phyloP scores from a whole-genome alignment of 2,329 filamentous ascomycete genomes.

The Cercospora zeae-maydis region DNA sequence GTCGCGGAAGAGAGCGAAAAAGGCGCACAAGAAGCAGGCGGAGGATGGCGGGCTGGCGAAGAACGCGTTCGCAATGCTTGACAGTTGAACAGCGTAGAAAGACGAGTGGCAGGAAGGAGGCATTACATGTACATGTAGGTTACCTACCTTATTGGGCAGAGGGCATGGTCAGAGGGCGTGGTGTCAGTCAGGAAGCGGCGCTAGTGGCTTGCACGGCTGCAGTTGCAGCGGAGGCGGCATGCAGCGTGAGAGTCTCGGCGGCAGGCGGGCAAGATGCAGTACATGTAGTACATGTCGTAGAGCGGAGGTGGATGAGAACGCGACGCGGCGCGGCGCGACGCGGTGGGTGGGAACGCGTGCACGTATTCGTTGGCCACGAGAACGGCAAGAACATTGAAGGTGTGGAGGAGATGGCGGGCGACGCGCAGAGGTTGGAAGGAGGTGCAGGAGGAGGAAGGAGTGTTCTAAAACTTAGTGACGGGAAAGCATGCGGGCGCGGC shows the following conservation, averaged over 20 bases:
- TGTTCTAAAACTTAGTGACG: too few relatives aligned
- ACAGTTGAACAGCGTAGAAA: slow-evolving; percentile 4
- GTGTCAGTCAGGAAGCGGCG: background rate
- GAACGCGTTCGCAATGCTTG: slow-evolving; percentile 25
- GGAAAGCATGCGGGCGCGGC: background rate
- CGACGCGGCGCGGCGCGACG: too few relatives aligned
- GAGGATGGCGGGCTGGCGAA: slow-evolving; percentile 2
- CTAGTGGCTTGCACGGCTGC: slow-evolving; percentile 3
- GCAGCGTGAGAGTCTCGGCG: background rate
- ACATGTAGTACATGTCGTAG: too few relatives aligned
- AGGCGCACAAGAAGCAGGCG: slow-evolving; percentile 63
- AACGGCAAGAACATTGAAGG: too few relatives aligned
- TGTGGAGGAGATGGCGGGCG: background rate
- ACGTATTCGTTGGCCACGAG: too few relatives aligned
- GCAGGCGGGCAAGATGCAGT: background rate
- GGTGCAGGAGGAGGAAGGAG: background rate
- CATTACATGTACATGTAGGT: too few relatives aligned
- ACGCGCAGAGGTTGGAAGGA: background rate
- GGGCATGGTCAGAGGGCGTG: background rate
- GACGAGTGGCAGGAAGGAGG: background rate
- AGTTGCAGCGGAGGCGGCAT: background rate
- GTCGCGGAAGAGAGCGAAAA: slow-evolving; percentile 48
- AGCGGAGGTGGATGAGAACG: too few relatives aligned
- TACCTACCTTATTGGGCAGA: background rate
- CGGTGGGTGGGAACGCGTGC: too few relatives aligned